Evolutionary conservation across 257 asterid genomes (phyloP), one percentile per base, ranked within the genome.

Genomic region (Coffea eugenioides): DNA sequence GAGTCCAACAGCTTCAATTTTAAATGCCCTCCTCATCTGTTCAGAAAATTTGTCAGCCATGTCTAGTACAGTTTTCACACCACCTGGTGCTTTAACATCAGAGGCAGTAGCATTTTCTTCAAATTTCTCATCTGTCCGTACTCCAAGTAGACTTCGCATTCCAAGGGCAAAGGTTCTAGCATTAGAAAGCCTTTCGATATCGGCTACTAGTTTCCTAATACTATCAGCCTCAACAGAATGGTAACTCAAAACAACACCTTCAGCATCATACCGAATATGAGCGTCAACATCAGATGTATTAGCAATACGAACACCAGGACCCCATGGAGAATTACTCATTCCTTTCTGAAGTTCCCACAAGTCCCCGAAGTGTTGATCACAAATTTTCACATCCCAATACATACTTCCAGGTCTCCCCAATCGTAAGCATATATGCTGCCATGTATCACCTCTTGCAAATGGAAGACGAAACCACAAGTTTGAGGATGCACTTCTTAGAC

Each of bases 281-380:
- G 98, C 91, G 85, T 96, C 99, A 85, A 85, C 94, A 89, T 92
- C 97, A 90, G 99, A 91, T 69, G 96, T 89, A 90, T 91, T 96
- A 79, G 99, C 99, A 86, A 96, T 92, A 71, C 98, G 91, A 83
- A 96, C 93, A 73, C 97, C 97, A 78, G 92, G 86, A 87, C 94
- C 98, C 99, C 99, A 96, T 83, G 97, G 85, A 76, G 97, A 89
- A 79, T 82, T 81, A 86, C 78, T 89, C 85, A 91, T 84, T 61
- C 99, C 99, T 84, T 90, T 92, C 84, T 91, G 97, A 89, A 96
- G 99, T 89, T 96, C 97, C 97, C 98, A 94, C 90, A 94, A 84
- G 85, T 94, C 97, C 77, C 86, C 87, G 75, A 90, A 96, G 86
- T 94, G 94, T 68, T 94, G 89, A 85, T 96, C 99, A 77, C 88